Base-by-base conservation (phyloP, 345 rosid genomes). In the Syzygium oleosum region DNA sequence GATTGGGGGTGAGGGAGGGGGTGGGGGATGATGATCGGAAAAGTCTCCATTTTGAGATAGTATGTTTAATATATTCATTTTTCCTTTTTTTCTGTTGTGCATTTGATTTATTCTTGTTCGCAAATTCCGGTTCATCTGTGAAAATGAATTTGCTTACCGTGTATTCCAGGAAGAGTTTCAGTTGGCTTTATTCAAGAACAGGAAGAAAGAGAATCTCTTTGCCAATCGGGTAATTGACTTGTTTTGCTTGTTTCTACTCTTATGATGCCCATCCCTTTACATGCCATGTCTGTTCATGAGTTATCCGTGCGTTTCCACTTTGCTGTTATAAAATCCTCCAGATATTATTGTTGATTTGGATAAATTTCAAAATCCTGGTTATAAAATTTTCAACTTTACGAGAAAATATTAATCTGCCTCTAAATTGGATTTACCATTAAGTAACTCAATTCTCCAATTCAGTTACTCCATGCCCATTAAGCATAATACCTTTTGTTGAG, bases 161-260 rank as follows among this genome's bases (percentile, higher is more conserved):
- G 34, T 85, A 27, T 23, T 93, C 91, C 95, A 98, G 99, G 99
- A 98, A 88, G 99, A 97, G 93, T 98, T 98, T 92, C 99, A 94
- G 86, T 90, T 97, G 89, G 99, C 99, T 25, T 89, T 98, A 87
- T 97, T 98, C 94, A 98, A 95, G 92, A 98, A 91, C 89, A 90
- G 89, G 89, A 98, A 96, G 96, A 98, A 93, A 89, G 99, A 98
- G 88, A 97, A 95, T 91, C 94, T 98, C 52, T 98, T 98, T 90
- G 99, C 99, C 27, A 96, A 97, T 84, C 92, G 98, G 96, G 99
- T 98, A 93, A 85, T 49, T 53, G 31, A 5, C 49, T 73, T 9
- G 49, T 11, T 73, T 68, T 73, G 46, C 23, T 68, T 16, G 43
- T 68, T 68, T 73, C 49, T 73, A 38, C 27, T 73, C 49, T 73